Conservation (phyloP, 176 grass and related monocot species). For the Themeda triandra region DNA sequence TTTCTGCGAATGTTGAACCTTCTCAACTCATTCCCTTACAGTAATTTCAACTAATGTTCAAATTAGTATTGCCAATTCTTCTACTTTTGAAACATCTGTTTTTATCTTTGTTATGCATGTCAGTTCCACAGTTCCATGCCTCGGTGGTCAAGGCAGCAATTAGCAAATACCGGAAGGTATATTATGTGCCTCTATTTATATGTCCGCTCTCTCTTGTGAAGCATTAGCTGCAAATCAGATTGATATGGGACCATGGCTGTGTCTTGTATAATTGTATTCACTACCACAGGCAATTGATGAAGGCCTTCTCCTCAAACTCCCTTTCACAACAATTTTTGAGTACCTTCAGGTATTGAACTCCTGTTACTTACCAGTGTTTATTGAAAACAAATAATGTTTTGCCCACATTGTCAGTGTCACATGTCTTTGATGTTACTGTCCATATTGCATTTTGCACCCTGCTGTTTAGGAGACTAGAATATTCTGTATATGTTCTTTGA, state of each 20-base stretch:
- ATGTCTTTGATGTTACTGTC: background rate
- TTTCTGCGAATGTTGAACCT: background rate
- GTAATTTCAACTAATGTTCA: background rate
- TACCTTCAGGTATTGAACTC: conserved; percentile 76
- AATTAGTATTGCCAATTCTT: background rate
- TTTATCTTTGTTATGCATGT: conserved; percentile 14
- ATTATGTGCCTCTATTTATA: background rate
- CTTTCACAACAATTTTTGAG: conserved; percentile 95
- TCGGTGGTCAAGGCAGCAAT: conserved; percentile 65
- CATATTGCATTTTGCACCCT: background rate
- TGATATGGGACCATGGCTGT: background rate
- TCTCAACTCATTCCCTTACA: background rate
- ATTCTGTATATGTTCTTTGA: background rate
- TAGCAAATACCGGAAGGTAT: conserved; percentile 62
- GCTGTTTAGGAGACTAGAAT: background rate
- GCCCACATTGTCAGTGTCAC: background rate
- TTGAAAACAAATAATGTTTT: background rate
- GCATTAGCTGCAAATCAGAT: background rate
- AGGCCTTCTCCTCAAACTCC: conserved; percentile 75
- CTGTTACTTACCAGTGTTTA: background rate
- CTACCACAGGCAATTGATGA: conserved; percentile 66
- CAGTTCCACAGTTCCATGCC: conserved; percentile 70
- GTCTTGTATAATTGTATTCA: conserved; percentile 24
- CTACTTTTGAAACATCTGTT: conserved; percentile 2
- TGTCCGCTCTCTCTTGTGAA: background rate